Conservation (phyloP, 768 basidiomycete genomes). For the Lanmaoa pseudosensibilis region DNA sequence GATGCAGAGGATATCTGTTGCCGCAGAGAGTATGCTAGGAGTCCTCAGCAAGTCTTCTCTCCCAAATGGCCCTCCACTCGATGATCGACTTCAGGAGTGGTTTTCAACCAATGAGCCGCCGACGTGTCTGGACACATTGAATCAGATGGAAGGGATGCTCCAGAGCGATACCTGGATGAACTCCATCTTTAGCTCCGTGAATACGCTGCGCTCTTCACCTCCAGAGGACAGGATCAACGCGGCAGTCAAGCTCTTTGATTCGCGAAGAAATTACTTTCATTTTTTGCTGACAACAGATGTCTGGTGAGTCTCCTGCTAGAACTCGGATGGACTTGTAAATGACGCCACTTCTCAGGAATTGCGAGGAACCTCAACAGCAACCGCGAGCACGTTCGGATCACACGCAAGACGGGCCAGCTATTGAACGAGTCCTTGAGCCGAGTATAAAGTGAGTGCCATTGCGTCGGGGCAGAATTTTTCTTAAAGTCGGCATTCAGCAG, state of each 20-base stretch:
- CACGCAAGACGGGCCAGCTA: neutral
- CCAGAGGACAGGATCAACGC: slow-evolving; percentile 6
- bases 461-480: neutral
- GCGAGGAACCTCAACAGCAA: neutral
- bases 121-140: slow-evolving; percentile 5
- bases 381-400: neutral
- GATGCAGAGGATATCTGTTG: slow-evolving; percentile 12
- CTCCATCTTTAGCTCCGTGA: neutral
- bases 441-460: neutral
- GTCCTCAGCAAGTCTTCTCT: slow-evolving; percentile 2
- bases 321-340: neutral
- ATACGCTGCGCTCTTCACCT: neutral
- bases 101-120: slow-evolving; percentile 4
- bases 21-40: neutral
- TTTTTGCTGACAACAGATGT: slow-evolving; percentile 10
- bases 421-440: neutral
- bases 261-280: slow-evolving; percentile 1
- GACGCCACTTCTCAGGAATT: slow-evolving; percentile 1
- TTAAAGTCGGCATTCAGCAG: neutral
- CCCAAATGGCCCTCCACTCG: neutral
- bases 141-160: slow-evolving; percentile 10
- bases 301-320: neutral
- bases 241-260: slow-evolving; percentile 8
- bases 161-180: neutral
- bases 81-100: slow-evolving; percentile 13